Evolutionary conservation across 805 yeast genomes (phyloP).

Genomic region (Kuraishia ogatae): DNA sequence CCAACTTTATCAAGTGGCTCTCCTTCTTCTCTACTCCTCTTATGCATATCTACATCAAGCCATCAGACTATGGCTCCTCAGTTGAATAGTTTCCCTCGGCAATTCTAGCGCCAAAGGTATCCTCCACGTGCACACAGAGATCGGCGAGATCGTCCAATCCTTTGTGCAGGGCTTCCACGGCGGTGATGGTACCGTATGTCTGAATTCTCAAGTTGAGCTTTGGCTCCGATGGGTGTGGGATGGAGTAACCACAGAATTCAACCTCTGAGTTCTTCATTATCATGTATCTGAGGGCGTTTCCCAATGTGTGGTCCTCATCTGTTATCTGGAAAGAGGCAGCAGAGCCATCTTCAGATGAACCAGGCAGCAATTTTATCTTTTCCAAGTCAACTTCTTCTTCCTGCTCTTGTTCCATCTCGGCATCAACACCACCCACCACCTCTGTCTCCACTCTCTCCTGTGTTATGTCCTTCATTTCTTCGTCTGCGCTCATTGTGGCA

Average conservation of each 20-base stretch:
- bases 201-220: conserved; percentile 87
- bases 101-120: conserved; percentile 61
- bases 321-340: conserved; percentile 90
- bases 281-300: conserved; percentile 87
- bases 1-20: no score
- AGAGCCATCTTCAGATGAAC: conserved; percentile 86
- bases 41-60: neutral
- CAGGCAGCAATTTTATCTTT: conserved; percentile 66
- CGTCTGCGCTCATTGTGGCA: neutral
- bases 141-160: conserved; percentile 82
- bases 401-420: neutral
- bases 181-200: conserved; percentile 77
- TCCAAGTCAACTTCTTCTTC: conserved; percentile 41
- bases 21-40: no score
- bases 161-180: conserved; percentile 86
- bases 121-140: conserved; percentile 78
- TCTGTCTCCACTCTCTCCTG: conserved; percentile 4
- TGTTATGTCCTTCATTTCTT: neutral
- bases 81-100: conserved; percentile 44
- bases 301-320: conserved; percentile 95
- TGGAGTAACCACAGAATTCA: conserved; percentile 96
- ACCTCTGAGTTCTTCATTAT: conserved; percentile 98
- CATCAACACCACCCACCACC: conserved; percentile 11
- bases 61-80: conserved; percentile 31
- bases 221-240: conserved; percentile 95